These are phyloP conservation scores for Thelonectria rubi DNA, from an alignment of 2,329 filamentous ascomycete species.

Conservation along the genomic window DNA sequence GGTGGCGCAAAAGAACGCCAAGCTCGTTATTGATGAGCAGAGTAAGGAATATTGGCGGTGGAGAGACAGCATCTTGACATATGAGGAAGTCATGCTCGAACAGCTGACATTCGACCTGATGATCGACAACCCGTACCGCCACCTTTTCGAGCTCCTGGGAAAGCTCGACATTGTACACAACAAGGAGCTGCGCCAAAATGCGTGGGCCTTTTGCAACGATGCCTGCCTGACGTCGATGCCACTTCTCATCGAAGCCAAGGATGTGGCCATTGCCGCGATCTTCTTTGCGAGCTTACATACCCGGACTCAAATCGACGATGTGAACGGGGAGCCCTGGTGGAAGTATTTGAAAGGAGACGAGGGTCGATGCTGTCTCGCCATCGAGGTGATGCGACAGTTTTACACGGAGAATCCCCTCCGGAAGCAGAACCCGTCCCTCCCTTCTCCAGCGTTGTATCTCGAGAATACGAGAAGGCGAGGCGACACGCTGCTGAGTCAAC, in stretches of 20 bases:
- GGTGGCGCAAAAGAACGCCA: conserved; percentile 92
- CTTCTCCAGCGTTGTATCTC: conserved; percentile 64
- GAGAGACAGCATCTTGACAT: conserved; percentile 91
- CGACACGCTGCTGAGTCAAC: conserved; percentile 53
- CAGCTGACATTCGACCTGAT: conserved; percentile 93
- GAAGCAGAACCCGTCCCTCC: conserved; percentile 63
- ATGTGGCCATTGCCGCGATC: conserved; percentile 84
- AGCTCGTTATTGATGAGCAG: conserved; percentile 92
- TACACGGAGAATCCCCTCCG: conserved; percentile 71
- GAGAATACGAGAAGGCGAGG: conserved; percentile 64
- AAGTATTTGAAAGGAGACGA: conserved; percentile 76
- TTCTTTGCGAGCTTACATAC: conserved; percentile 86
- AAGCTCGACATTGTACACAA: conserved; percentile 79
- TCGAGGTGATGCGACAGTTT: conserved; percentile 78
- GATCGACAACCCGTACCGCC: conserved; percentile 86
- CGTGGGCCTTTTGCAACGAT: conserved; percentile 96
- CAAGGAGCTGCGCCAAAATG: conserved; percentile 82
- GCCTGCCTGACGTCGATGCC: conserved; percentile 85
- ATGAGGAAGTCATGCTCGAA: conserved; percentile 93
- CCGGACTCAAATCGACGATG: conserved; percentile 78
- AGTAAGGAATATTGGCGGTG: conserved; percentile 99
- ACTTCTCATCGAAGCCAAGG: conserved; percentile 79
- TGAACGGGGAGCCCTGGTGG: conserved; percentile 87
- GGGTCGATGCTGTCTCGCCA: conserved; percentile 74
- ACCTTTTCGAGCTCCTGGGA: conserved; percentile 82